A percentile compares a stretch with the other conserved stretches of the same genome.
Conservation (phyloP, 2,329 filamentous ascomycete genomes). For the Alternaria gaisen region DNA sequence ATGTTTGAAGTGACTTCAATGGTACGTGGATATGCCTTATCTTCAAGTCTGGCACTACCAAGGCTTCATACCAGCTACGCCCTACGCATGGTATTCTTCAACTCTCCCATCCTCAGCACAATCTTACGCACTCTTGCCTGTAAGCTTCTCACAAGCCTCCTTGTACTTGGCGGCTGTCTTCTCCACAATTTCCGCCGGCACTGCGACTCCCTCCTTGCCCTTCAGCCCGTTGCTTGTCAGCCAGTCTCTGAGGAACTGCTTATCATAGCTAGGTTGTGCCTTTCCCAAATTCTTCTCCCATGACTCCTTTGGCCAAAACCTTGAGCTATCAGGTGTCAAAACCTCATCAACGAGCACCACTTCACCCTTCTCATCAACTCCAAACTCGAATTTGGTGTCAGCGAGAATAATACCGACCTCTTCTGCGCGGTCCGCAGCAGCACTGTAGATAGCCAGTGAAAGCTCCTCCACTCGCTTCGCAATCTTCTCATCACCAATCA, state of each 20-base stretch:
- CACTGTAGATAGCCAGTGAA: constrained; percentile 69
- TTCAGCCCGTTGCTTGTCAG: constrained; percentile 76
- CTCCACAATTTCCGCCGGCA: constrained; percentile 75
- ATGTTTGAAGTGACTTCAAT: neutral
- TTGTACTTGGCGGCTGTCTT: constrained; percentile 76
- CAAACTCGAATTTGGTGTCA: constrained; percentile 82
- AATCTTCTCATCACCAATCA: constrained; percentile 70
- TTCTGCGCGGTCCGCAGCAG: constrained; percentile 70
- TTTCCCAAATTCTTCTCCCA: constrained; percentile 72
- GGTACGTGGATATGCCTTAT: neutral
- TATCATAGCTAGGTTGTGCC: constrained; percentile 86
- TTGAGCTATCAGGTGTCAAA: constrained; percentile 76
- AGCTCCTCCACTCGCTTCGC: constrained; percentile 72
- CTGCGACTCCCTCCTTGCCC: constrained; percentile 74
- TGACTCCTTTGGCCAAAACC: constrained; percentile 82
- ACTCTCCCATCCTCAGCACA: neutral
- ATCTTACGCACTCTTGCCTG: constrained; percentile 54
- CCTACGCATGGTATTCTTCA: neutral
- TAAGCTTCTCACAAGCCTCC: constrained; percentile 77
- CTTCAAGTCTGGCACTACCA: neutral
- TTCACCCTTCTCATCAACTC: constrained; percentile 67
- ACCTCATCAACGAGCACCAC: constrained; percentile 85
- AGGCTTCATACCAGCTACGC: neutral
- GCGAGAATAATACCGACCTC: constrained; percentile 78
- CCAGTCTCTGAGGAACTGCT: constrained; percentile 80